Conservation (phyloP, 441 rosid genomes). For the Brassica hybrid region DNA sequence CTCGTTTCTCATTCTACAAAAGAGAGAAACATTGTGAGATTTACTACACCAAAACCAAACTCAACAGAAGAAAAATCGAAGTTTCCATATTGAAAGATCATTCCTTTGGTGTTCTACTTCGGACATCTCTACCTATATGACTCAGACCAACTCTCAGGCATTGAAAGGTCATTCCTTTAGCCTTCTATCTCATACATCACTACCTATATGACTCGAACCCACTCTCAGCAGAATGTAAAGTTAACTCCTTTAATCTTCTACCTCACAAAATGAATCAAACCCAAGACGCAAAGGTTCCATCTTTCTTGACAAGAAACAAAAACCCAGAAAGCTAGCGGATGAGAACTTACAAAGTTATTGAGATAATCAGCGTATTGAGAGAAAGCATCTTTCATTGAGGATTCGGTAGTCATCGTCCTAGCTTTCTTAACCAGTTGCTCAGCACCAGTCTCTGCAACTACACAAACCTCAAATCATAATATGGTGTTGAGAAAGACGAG, state of each 20-base stretch:
- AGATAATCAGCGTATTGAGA: constrained; percentile 65
- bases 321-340: background rate
- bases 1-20: constrained; percentile 88
- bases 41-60: background rate
- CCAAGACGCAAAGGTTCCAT: background rate
- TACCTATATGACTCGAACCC: background rate
- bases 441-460: constrained; percentile 30
- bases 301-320: background rate
- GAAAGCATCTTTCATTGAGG: constrained; percentile 68
- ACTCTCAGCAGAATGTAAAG: background rate
- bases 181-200: background rate
- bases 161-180: constrained; percentile 7
- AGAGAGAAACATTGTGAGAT: background rate
- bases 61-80: background rate
- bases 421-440: constrained; percentile 52
- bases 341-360: constrained; percentile 59
- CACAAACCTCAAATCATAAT: no score
- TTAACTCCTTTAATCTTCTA: background rate
- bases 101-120: no score
- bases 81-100: no score
- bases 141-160: background rate
- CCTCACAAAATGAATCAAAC: background rate
- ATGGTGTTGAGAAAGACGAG: no score
- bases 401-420: constrained; percentile 52
- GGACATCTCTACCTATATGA: no score